These are phyloP conservation scores for Yamadazyma songkhlaensis DNA, from an alignment of 1,139 yeast species.

Conservation along the genomic window DNA sequence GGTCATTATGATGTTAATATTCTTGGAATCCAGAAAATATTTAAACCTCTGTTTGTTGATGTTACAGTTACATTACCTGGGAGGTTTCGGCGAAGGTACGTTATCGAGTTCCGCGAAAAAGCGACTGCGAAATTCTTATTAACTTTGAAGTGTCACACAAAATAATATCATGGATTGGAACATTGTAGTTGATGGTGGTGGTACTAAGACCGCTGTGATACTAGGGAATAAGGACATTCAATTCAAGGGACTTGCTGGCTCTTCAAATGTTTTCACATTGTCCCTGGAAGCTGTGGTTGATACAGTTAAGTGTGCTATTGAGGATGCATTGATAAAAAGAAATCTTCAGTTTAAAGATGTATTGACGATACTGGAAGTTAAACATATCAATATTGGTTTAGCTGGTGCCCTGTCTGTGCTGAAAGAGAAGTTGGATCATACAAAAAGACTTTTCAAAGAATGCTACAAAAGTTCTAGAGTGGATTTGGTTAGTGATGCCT, in stretches of 20 bases:
- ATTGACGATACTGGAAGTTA: not conserved
- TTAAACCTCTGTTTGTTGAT: not conserved
- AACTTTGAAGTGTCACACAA: no score
- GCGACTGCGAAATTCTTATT: no score
- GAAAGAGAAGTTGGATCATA: constrained; percentile 1
- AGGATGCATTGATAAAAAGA: constrained; percentile 4
- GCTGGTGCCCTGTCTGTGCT: constrained; percentile 7
- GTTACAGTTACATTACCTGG: not conserved
- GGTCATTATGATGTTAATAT: not conserved
- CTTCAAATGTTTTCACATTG: constrained; percentile 5
- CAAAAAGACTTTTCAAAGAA: not conserved
- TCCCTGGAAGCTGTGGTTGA: not conserved
- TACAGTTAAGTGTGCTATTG: constrained; percentile 4
- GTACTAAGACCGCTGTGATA: constrained; percentile 7
- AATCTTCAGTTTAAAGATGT: not conserved
- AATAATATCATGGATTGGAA: not conserved
- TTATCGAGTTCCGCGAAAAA: not conserved
- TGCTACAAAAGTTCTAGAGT: not conserved
- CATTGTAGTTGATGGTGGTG: constrained; percentile 10
- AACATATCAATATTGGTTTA: constrained; percentile 3
- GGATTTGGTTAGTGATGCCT: constrained; percentile 6
- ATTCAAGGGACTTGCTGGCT: constrained; percentile 6
- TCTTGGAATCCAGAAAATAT: no score
- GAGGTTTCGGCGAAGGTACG: constrained; percentile 1
- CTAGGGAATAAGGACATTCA: not conserved